Evolutionary conservation across 2,329 filamentous ascomycete genomes (phyloP), one percentile per base, ranked within the genome.

Genomic region (Alternaria gaisen): DNA sequence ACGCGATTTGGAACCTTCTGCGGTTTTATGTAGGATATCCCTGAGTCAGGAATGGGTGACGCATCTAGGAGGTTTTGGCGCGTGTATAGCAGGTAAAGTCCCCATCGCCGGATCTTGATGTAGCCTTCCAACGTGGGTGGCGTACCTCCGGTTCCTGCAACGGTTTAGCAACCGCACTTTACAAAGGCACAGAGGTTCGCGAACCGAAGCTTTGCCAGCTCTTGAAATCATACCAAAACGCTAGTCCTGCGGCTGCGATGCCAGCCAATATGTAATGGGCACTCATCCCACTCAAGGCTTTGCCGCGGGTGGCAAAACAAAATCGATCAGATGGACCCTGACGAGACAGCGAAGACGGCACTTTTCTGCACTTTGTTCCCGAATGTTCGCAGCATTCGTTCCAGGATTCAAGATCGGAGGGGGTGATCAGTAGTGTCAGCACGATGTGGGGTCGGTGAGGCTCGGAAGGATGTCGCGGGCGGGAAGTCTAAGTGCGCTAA

Each of bases 91-190:
- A 73, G 51, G 16, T 71, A 75, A 12, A 75, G 53, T 9, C 72
- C 72, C 71, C 72, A 74, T 56, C 67, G 52, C 18, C 66, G 66
- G 34, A 75, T 75, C 48, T 73, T 74, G 38, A 70, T 42, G 43
- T 76, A 76, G 38, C 72, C 72, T 63, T 68, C 51, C 9, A 74
- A 28, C 2, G 73, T 76, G 43, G 73, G 69, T 14, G 73, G 72
- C 24, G 73, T 76, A 11, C 73, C 72, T 32, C 73, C 73, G 2
- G 73, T 76, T 52, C 73, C 73, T 76, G 48, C 9, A 4, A 18
- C 34, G 11, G 34, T 38, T 70, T 24, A 70, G 61, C 28, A 14
- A 12, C 18, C 16, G 10, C 28, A 18, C 0, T 5, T 22, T 3
- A 34, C 9, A 9, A n/a, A 32, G 5, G 7, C n/a, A 18, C 4